These are phyloP conservation scores for Pseudognaphalium luteoalbum DNA, from an alignment of 129 eudicot genomes.

Conservation along the genomic window DNA sequence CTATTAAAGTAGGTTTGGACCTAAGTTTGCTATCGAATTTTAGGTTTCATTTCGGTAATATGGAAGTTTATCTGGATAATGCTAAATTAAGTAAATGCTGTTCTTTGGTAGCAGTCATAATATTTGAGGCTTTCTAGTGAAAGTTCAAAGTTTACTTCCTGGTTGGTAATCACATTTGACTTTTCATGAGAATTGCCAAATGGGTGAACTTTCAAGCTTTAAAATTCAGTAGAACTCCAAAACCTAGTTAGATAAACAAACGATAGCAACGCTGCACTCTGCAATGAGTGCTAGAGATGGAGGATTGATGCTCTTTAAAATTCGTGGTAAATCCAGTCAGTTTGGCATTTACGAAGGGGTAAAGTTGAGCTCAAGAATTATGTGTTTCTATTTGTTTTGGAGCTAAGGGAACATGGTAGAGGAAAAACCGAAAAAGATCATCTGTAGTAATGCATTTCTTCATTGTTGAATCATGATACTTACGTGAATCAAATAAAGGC, in stretches of 20 bases:
- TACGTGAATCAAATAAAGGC: neutral
- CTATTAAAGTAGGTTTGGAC: conserved; percentile 13
- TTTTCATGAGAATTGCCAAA: neutral
- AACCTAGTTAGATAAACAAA: neutral
- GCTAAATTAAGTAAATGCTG: neutral
- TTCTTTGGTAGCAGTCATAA: neutral
- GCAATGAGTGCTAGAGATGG: neutral
- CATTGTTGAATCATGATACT: neutral
- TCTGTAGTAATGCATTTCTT: neutral
- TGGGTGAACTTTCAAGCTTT: neutral
- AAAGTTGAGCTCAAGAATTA: neutral
- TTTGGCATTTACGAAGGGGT: neutral
- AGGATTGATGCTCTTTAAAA: neutral
- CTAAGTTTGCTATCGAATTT: conserved; percentile 1
- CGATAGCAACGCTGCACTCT: neutral
- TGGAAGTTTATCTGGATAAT: conserved; percentile 2
- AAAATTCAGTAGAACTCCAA: neutral
- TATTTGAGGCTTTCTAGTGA: neutral
- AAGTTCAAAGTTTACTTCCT: neutral
- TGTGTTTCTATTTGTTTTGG: neutral
- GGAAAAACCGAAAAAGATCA: neutral
- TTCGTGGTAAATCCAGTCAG: neutral
- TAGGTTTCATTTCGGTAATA: neutral
- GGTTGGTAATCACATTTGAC: neutral
- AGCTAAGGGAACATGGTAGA: neutral